Conservation (phyloP, 371 early-diverging fungal species). For the Lichtheimia corymbifera region DNA sequence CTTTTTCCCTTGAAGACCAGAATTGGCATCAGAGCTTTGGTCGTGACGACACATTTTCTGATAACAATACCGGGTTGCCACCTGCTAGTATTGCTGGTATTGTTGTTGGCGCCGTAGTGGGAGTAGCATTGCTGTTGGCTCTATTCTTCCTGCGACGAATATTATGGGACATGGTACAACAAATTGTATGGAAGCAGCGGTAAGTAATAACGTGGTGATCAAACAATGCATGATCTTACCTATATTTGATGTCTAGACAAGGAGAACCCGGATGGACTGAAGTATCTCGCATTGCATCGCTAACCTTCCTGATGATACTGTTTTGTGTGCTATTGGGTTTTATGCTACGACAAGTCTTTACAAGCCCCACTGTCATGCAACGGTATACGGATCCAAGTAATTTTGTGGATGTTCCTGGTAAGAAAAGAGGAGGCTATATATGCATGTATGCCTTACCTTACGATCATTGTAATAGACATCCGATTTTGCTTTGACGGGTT, state of each 20-base stretch:
- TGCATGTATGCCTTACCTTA: not conserved
- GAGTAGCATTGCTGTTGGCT: constrained; percentile 29
- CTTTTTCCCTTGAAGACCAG: constrained; percentile 17
- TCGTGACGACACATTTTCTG: not conserved
- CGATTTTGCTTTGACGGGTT: constrained; percentile 56
- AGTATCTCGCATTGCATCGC: not conserved
- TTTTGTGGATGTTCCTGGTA: not conserved
- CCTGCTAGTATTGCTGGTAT: constrained; percentile 39
- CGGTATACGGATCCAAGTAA: not conserved
- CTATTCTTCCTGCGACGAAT: constrained; percentile 46
- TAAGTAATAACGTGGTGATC: not conserved
- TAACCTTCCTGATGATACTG: not conserved
- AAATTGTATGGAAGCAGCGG: not conserved
- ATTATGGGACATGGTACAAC: not conserved
- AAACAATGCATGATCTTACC: not conserved
- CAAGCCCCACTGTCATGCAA: not conserved
- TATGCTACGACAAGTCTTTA: not conserved
- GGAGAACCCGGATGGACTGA: not conserved
- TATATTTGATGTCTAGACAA: not conserved
- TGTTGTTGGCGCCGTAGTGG: constrained; percentile 35
- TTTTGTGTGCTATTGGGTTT: not conserved
- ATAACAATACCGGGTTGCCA: not conserved
- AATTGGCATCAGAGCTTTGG: constrained; percentile 31
- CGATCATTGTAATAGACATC: constrained; percentile 24
- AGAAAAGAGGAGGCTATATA: too few relatives aligned